A percentile compares a stretch with the other conserved stretches of the same genome.
phyloP scores from a whole-genome alignment of 352 stramenopile genomes.

The Phytophthora palmivora region DNA sequence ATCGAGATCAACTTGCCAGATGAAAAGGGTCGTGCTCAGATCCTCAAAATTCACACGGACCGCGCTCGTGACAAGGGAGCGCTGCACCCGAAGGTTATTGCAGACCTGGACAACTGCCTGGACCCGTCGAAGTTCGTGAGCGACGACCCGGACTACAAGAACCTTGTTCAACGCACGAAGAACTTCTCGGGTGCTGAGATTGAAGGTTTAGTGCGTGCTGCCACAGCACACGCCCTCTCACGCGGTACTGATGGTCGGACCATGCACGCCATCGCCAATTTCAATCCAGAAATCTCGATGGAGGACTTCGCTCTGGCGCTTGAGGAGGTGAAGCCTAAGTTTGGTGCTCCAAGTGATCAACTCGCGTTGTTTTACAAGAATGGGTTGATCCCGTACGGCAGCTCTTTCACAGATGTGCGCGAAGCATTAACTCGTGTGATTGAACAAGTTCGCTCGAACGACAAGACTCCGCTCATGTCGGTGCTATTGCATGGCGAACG shows the following conservation, averaged over 20 bases:
- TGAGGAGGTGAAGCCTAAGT: slow-evolving; percentile 97
- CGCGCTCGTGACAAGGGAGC: slow-evolving; percentile 79
- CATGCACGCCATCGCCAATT: slow-evolving; percentile 84
- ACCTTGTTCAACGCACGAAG: slow-evolving; percentile 96
- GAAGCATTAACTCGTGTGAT: slow-evolving; percentile 93
- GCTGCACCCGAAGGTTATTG: slow-evolving; percentile 73
- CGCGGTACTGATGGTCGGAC: slow-evolving; percentile 85
- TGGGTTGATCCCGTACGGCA: slow-evolving; percentile 96
- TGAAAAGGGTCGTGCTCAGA: slow-evolving; percentile 95
- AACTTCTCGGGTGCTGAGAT: slow-evolving; percentile 99
- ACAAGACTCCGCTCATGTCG: slow-evolving; percentile 97
- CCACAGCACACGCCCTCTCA: slow-evolving; percentile 85
- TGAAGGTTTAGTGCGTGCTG: slow-evolving; percentile 97
- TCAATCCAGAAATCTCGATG: slow-evolving; percentile 82
- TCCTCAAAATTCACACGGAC: slow-evolving; percentile 98
- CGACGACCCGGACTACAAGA: slow-evolving; percentile 80
- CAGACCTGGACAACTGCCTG: slow-evolving; percentile 78
- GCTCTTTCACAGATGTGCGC: slow-evolving; percentile 94
- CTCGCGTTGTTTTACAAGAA: slow-evolving; percentile 96
- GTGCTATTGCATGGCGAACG: slow-evolving; percentile 96
- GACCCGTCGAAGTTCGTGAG: slow-evolving; percentile 69
- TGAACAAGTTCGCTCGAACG: slow-evolving; percentile 94
- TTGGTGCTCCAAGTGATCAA: slow-evolving; percentile 95
- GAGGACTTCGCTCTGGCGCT: slow-evolving; percentile 96
- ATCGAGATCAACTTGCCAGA: slow-evolving; percentile 99